Evolutionary conservation across 2,329 filamentous ascomycete species (phyloP), one percentile per base, ranked within the genome.

Genomic region (Ophiostoma sp.): DNA sequence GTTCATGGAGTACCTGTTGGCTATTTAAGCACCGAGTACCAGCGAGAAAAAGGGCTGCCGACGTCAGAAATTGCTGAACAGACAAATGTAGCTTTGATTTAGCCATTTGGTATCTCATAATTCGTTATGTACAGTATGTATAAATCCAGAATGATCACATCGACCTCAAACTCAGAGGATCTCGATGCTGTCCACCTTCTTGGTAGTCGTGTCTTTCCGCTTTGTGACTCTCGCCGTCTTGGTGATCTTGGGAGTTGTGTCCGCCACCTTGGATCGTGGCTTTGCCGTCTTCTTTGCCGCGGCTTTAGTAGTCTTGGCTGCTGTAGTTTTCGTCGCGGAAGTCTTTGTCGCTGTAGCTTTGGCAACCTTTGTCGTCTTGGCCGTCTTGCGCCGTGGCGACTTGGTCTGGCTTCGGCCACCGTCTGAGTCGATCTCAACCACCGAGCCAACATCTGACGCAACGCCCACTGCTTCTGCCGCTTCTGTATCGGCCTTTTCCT

Each of bases 221-320:
- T 71, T 71, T 64, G 70, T 71, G 10, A 68, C 62, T 17, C 70
- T 44, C 48, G 70, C 52, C 1, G 67, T 71, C 48, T 67, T 69
- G 10, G 70, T 71, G 64, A 69, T 69, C 62, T 64, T 71, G 7
- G 67, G 13, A 0, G 52, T 35, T n/a, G n/a, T 69, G 10, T 64
- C 48, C 5, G 68, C 33, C 15, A 68, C 35, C 27, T 71, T 71
- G n/a, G 64, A 54, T 44, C 8, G 52, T 71, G 69, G 33, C n/a
- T 23, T 64, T 33, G 35, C n/a, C 4, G 62, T 41, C 48, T 57
- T 67, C 6, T 35, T 52, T 48, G 44, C 31, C 35, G 31, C 57
- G 17, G 35, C 10, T 6, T 64, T 39, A 3, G 44, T 8, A 41
- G 67, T 41, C 36, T 41, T 65, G 13, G 41, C 17, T 1, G 11